These are phyloP conservation scores for Kluyveromyces wickerhamii DNA, from an alignment of 805 yeast genomes.

Conservation along the genomic window DNA sequence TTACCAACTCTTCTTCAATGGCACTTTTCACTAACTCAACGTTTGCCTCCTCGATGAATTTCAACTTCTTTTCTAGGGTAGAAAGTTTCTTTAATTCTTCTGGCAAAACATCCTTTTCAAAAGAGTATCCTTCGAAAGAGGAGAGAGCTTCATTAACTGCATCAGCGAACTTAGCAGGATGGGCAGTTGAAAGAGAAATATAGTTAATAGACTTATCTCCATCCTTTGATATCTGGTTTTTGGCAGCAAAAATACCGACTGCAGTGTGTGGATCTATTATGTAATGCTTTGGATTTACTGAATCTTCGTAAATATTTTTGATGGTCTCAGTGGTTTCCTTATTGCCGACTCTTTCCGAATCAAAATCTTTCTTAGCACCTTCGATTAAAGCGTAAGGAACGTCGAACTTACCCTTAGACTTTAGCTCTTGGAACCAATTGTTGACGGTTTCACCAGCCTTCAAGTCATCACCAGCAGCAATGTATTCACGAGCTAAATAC, in stretches of 20 bases:
- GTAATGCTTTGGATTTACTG: conserved; percentile 52
- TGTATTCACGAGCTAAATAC: conserved; percentile 76
- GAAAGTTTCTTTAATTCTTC: conserved; percentile 72
- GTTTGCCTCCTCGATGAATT: conserved; percentile 62
- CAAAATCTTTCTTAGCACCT: conserved; percentile 63
- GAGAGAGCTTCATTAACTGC: conserved; percentile 81
- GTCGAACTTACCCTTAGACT: conserved; percentile 63
- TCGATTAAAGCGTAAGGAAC: conserved; percentile 59
- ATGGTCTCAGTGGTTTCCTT: conserved; percentile 75
- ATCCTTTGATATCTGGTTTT: conserved; percentile 48
- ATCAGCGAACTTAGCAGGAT: conserved; percentile 96
- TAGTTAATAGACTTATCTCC: conserved; percentile 37
- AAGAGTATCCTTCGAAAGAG: conserved; percentile 64
- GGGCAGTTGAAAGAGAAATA: conserved; percentile 91
- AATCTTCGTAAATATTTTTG: conserved; percentile 51
- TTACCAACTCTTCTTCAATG: conserved; percentile 62
- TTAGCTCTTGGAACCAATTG: conserved; percentile 73
- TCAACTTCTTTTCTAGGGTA: conserved; percentile 64
- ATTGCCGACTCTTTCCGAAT: conserved; percentile 73
- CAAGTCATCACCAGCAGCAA: conserved; percentile 44
- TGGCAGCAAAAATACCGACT: conserved; percentile 80
- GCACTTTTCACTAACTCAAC: conserved; percentile 65
- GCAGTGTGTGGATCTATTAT: conserved; percentile 96
- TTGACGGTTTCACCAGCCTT: conserved; percentile 70
- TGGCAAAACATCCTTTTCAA: conserved; percentile 84